Evolutionary conservation across 2,329 filamentous ascomycete genomes (phyloP).

Genomic region (Uncinocarpus reesii): DNA sequence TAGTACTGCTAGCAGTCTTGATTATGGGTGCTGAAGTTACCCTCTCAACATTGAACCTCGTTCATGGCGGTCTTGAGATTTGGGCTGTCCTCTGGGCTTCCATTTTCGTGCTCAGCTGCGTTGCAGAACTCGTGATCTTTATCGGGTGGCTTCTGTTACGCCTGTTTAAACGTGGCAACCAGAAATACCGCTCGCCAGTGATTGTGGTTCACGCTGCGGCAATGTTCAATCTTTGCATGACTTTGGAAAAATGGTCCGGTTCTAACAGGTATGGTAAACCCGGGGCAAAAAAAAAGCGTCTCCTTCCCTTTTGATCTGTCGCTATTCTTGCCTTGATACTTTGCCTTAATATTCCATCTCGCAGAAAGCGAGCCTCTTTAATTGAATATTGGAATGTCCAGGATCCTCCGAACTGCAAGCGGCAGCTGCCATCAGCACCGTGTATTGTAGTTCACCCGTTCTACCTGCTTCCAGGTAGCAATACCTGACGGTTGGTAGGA

Average conservation of each 20-base stretch:
- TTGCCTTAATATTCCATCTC: neutral
- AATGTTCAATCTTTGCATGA: neutral
- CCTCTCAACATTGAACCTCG: neutral
- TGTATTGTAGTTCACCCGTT: no score
- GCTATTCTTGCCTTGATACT: neutral
- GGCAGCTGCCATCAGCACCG: no score
- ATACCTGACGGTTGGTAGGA: no score
- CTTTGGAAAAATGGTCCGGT: neutral
- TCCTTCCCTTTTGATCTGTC: neutral
- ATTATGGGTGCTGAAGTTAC: neutral
- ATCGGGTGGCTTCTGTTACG: constrained; percentile 1
- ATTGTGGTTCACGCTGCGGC: neutral
- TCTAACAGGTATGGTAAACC: neutral
- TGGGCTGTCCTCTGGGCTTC: constrained; percentile 1
- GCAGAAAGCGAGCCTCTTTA: no score
- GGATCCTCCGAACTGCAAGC: no score
- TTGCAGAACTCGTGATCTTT: constrained; percentile 8
- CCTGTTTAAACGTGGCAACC: neutral
- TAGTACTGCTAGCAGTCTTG: neutral
- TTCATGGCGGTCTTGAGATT: neutral
- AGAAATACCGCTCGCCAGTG: constrained; percentile 5
- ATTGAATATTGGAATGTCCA: no score
- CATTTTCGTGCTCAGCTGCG: constrained; percentile 10
- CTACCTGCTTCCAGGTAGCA: no score
- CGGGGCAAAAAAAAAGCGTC: neutral